Conservation (phyloP, 495 filamentous ascomycete genomes). For the Jackrogersella multiformis region DNA sequence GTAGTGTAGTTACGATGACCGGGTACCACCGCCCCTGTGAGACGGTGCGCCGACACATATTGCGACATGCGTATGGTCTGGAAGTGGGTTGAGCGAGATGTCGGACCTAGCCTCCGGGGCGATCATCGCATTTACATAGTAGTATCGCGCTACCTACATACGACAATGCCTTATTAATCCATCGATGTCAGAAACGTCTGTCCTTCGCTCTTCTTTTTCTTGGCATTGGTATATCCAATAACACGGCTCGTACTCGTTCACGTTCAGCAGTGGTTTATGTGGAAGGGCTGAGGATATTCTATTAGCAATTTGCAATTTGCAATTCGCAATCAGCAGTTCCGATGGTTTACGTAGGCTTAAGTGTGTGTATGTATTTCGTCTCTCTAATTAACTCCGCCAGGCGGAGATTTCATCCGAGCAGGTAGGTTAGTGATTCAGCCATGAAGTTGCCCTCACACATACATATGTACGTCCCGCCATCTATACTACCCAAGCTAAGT, state of each 20-base stretch:
- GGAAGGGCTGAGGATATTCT: not conserved
- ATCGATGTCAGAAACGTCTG: not conserved
- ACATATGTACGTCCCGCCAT: conserved; percentile 23
- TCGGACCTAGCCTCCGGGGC: conserved; percentile 21
- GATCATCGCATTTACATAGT: not conserved
- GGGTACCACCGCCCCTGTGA: not conserved
- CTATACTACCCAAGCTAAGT: conserved; percentile 24
- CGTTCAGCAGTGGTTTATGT: conserved; percentile 5
- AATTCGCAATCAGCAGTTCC: not conserved
- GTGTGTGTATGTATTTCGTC: not conserved
- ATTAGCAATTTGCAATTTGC: conserved; percentile 1
- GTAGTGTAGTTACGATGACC: conserved; percentile 8
- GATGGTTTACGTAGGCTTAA: not conserved
- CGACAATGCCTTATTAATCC: not conserved
- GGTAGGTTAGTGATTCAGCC: conserved; percentile 26
- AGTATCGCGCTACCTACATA: not conserved
- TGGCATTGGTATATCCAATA: not conserved
- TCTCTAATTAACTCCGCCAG: conserved; percentile 5
- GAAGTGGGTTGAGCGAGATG: conserved; percentile 10
- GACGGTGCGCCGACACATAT: conserved; percentile 10
- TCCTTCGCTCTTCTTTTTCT: not conserved
- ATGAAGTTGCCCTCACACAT: conserved; percentile 21
- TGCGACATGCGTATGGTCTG: conserved; percentile 6
- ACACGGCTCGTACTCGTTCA: conserved; percentile 6
- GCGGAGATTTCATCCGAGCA: not conserved